Conservation (phyloP, 2,329 filamentous ascomycete genomes). For the Furcasterigmium sp. region DNA sequence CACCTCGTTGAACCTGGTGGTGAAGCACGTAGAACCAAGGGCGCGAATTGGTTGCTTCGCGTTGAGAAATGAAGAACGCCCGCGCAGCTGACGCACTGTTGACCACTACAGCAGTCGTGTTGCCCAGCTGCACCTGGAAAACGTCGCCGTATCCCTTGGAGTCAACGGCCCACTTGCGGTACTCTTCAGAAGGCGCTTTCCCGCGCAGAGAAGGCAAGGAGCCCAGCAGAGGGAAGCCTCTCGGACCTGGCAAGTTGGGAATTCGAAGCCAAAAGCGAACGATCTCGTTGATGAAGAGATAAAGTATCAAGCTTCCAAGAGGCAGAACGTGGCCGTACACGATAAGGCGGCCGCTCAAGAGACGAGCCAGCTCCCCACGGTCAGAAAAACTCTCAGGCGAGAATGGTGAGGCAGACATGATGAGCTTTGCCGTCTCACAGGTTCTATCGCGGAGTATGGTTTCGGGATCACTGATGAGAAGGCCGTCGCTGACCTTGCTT, state of each 20-base stretch:
- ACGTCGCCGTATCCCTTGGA: slow-evolving; percentile 40
- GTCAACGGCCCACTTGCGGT: slow-evolving; percentile 49
- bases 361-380: too few relatives aligned
- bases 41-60: slow-evolving; percentile 47
- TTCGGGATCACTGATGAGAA: too few relatives aligned
- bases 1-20: too few relatives aligned
- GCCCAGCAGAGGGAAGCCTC: slow-evolving; percentile 47
- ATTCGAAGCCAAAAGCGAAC: slow-evolving; percentile 38
- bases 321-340: too few relatives aligned
- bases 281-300: slow-evolving; percentile 44
- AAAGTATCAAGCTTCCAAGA: too few relatives aligned
- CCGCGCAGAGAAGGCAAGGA: slow-evolving; percentile 49
- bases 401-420: too few relatives aligned
- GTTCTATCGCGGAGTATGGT: too few relatives aligned
- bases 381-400: too few relatives aligned
- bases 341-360: too few relatives aligned
- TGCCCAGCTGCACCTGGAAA: slow-evolving; percentile 53
- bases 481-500: too few relatives aligned
- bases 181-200: slow-evolving; percentile 52
- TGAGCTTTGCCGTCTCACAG: too few relatives aligned
- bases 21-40: slow-evolving; percentile 57
- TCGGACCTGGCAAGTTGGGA: slow-evolving; percentile 39
- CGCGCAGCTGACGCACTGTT: slow-evolving; percentile 48
- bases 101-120: slow-evolving; percentile 50
- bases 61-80: slow-evolving; percentile 44